These are phyloP conservation scores for Penicillium coprophilum DNA, from an alignment of 495 filamentous ascomycete species.

Conservation along the genomic window DNA sequence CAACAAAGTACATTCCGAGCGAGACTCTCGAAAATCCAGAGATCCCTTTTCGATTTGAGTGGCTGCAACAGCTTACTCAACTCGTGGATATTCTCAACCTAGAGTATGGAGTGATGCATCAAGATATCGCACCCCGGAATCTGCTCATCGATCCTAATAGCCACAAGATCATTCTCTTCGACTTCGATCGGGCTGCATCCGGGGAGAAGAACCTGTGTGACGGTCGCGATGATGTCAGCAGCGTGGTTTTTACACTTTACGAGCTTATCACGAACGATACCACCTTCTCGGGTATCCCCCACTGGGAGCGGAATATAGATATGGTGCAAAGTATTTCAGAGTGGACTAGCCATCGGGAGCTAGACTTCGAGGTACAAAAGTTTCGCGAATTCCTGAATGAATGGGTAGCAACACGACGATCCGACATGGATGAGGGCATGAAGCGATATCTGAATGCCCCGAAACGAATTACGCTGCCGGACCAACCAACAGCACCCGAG, in stretches of 20 bases:
- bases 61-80: constrained; percentile 36
- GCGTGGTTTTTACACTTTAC: constrained; percentile 40
- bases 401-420: constrained; percentile 20
- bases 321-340: constrained; percentile 24
- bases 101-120: constrained; percentile 38
- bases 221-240: constrained; percentile 37
- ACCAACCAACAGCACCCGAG: constrained; percentile 20
- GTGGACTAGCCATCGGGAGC: constrained; percentile 22
- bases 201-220: constrained; percentile 22
- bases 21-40: constrained; percentile 28
- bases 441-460: constrained; percentile 23
- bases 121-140: constrained; percentile 43
- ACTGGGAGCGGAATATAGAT: constrained; percentile 21
- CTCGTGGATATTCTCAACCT: constrained; percentile 44
- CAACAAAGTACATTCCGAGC: constrained; percentile 35
- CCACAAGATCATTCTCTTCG: constrained; percentile 38
- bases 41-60: constrained; percentile 35
- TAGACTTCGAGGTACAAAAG: constrained; percentile 24
- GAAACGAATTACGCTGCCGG: constrained; percentile 23
- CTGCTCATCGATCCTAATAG: constrained; percentile 35
- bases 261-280: constrained; percentile 43
- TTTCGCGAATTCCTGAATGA: constrained; percentile 26
- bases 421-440: constrained; percentile 16
- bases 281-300: constrained; percentile 19
- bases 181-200: constrained; percentile 37